These are phyloP conservation scores for Aureobasidium sp. DNA, from an alignment of 2,329 filamentous ascomycete genomes.

Conservation along the genomic window DNA sequence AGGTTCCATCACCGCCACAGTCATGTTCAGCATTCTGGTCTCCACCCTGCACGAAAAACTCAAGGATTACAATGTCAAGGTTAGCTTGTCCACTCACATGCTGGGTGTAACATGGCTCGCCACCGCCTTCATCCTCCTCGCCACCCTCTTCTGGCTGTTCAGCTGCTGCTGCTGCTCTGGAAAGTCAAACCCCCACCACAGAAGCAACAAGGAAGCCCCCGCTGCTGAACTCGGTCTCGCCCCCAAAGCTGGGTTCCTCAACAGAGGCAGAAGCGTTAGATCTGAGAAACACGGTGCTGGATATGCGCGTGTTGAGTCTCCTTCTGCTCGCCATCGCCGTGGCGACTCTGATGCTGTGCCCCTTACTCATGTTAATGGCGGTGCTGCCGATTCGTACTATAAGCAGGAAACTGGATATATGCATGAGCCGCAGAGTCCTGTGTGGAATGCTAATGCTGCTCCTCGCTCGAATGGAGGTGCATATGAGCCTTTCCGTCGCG, in stretches of 20 bases:
- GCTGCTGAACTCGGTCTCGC: slow-evolving; percentile 22
- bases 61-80: slow-evolving; percentile 62
- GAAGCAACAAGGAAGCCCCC: slow-evolving; percentile 26
- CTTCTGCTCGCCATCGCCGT: background rate
- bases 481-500: background rate
- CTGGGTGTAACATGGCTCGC: slow-evolving; percentile 70
- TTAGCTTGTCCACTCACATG: slow-evolving; percentile 58
- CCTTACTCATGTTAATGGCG: background rate
- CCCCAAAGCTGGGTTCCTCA: slow-evolving; percentile 15
- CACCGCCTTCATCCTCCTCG: slow-evolving; percentile 64
- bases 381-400: background rate
- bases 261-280: background rate
- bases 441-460: slow-evolving; percentile 1
- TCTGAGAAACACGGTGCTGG: background rate
- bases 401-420: slow-evolving; percentile 6
- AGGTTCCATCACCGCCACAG: slow-evolving; percentile 65
- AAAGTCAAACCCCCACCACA: slow-evolving; percentile 40
- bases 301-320: background rate
- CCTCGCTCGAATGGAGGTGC: background rate
- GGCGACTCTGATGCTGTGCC: background rate
- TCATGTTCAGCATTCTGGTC: slow-evolving; percentile 61
- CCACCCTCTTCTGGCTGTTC: slow-evolving; percentile 83
- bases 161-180: slow-evolving; percentile 88
- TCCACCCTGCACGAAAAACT: slow-evolving; percentile 58
- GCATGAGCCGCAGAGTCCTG: background rate